These are phyloP conservation scores for Hyphopichia wangnamkhiaoensis DNA, from an alignment of 1,139 yeast species.

Conservation along the genomic window DNA sequence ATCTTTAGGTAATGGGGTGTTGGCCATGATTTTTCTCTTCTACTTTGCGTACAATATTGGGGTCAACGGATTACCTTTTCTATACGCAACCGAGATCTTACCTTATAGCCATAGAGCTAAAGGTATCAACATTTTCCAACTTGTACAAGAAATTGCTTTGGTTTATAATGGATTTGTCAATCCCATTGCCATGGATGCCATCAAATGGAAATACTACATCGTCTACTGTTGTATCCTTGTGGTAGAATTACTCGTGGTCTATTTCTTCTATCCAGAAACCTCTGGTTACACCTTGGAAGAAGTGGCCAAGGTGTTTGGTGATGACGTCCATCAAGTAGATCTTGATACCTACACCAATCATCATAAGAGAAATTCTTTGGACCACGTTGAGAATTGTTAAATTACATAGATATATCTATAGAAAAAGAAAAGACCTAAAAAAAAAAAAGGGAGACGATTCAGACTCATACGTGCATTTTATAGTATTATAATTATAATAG, in stretches of 20 bases:
- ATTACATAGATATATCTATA: background rate
- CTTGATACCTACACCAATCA: conserved; percentile 11
- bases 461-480: no score
- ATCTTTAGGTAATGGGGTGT: conserved; percentile 42
- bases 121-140: conserved; percentile 37
- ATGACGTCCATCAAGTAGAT: conserved; percentile 15
- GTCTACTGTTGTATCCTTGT: conserved; percentile 46
- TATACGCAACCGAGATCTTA: conserved; percentile 43
- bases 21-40: conserved; percentile 48
- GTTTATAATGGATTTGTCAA: conserved; percentile 48
- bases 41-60: conserved; percentile 40
- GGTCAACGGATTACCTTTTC: conserved; percentile 40
- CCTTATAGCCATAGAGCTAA: conserved; percentile 49
- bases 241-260: conserved; percentile 38
- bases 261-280: conserved; percentile 51
- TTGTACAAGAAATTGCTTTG: conserved; percentile 24
- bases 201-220: conserved; percentile 62
- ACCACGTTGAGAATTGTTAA: background rate
- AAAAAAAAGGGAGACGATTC: no score
- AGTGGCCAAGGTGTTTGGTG: conserved; percentile 51
- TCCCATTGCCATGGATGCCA: conserved; percentile 60
- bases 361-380: background rate
- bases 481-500: no score
- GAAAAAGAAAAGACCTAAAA: no score
- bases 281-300: conserved; percentile 56